Percentiles rank a stretch among this genome's conserved stretches.
phyloP scores from a whole-genome alignment of 306 rosid species.

The Oxytropis ochrocephala region DNA sequence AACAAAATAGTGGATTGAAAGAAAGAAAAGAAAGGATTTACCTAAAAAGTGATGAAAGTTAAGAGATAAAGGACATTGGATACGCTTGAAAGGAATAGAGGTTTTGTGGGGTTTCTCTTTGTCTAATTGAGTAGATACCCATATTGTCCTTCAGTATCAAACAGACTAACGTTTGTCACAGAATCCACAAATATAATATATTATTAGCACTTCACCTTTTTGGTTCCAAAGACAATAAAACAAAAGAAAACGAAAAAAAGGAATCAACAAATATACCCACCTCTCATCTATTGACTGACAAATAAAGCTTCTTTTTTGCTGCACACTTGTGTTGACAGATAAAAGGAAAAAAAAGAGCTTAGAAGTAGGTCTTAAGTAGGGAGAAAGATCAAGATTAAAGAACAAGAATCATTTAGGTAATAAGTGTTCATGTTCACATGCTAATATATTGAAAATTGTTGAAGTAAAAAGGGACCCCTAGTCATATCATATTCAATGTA shows the following conservation, averaged over 20 bases:
- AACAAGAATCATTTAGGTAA: background rate
- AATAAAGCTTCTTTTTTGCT: slow-evolving; percentile 36
- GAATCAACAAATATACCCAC: slow-evolving; percentile 36
- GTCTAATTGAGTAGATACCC: slow-evolving; percentile 70
- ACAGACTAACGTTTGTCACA: slow-evolving; percentile 79
- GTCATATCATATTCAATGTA: background rate
- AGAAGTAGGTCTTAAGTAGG: background rate
- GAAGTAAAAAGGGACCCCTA: too few relatives aligned
- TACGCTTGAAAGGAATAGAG: slow-evolving; percentile 69
- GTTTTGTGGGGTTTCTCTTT: slow-evolving; percentile 73
- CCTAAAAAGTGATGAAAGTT: slow-evolving; percentile 95
- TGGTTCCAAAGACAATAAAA: slow-evolving; percentile 38
- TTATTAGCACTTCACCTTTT: slow-evolving; percentile 47
- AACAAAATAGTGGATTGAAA: slow-evolving; percentile 28
- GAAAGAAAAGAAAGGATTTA: slow-evolving; percentile 35
- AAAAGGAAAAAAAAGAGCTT: background rate
- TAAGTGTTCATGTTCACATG: slow-evolving; percentile 12
- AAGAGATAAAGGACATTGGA: slow-evolving; percentile 72
- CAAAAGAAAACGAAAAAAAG: slow-evolving; percentile 36
- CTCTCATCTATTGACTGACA: slow-evolving; percentile 31
- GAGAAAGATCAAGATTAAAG: background rate
- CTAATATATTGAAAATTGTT: too few relatives aligned
- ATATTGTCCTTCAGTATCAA: slow-evolving; percentile 64
- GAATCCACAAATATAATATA: slow-evolving; percentile 55
- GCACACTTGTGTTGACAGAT: slow-evolving; percentile 25